Conservation (phyloP, 2,329 filamentous ascomycete species). For the Falciphora oryzae region DNA sequence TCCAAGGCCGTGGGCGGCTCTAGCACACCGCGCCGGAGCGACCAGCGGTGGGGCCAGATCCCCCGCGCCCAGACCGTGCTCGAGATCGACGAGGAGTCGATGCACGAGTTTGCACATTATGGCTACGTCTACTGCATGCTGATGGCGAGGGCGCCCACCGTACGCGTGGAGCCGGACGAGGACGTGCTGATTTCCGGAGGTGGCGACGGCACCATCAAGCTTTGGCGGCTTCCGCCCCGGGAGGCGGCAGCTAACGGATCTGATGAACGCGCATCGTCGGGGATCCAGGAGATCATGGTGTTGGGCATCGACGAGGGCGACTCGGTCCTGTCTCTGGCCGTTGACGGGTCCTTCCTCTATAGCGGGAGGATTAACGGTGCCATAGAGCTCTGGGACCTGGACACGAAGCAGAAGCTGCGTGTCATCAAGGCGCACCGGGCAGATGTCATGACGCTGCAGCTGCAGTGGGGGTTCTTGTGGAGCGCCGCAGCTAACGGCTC, state of each 20-base stretch:
- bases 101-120: slow-evolving; percentile 85
- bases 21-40: slow-evolving; percentile 66
- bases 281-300: slow-evolving; percentile 63
- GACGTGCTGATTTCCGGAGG: slow-evolving; percentile 87
- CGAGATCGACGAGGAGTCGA: slow-evolving; percentile 75
- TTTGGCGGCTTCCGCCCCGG: slow-evolving; percentile 67
- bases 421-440: slow-evolving; percentile 76
- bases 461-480: slow-evolving; percentile 80
- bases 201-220: slow-evolving; percentile 87
- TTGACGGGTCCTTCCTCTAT: slow-evolving; percentile 90
- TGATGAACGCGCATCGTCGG: slow-evolving; percentile 37
- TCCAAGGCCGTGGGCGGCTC: slow-evolving; percentile 79
- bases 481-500: slow-evolving; percentile 87
- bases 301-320: slow-evolving; percentile 57
- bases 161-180: slow-evolving; percentile 63
- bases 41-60: slow-evolving; percentile 50
- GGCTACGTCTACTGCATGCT: slow-evolving; percentile 98
- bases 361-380: slow-evolving; percentile 82
- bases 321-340: slow-evolving; percentile 69
- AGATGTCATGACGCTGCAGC: slow-evolving; percentile 80
- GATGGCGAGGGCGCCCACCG: slow-evolving; percentile 63
- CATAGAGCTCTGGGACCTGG: slow-evolving; percentile 93
- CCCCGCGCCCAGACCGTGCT: slow-evolving; percentile 53
- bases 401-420: slow-evolving; percentile 83
- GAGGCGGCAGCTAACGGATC: slow-evolving; percentile 13